Evolutionary conservation across 257 asterid genomes (phyloP).

Genomic region (Solanum dulcamara): DNA sequence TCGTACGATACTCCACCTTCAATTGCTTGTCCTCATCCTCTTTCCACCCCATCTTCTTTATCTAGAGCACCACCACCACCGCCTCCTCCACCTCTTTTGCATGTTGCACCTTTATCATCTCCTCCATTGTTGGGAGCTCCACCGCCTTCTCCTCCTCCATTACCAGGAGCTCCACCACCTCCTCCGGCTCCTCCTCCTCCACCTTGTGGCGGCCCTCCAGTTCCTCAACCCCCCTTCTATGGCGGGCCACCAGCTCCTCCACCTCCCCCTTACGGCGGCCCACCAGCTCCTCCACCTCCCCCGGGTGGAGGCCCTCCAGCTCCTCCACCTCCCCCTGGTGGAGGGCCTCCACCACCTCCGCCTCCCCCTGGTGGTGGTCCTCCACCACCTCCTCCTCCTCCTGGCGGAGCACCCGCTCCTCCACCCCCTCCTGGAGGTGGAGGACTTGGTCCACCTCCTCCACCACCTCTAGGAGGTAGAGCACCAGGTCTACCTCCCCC

Average conservation of each 20-base stretch:
- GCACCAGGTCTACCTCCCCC: neutral
- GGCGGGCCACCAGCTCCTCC: neutral
- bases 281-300: neutral
- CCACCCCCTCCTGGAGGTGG: conserved; percentile 16
- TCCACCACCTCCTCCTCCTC: conserved; percentile 22
- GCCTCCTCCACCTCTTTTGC: neutral
- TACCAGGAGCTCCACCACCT: neutral
- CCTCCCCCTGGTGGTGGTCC: conserved; percentile 2
- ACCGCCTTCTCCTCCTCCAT: neutral
- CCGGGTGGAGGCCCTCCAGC: neutral
- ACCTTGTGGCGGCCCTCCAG: neutral
- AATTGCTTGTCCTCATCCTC: neutral
- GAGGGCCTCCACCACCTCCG: neutral
- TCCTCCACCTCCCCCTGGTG: neutral
- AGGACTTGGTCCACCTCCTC: conserved; percentile 5
- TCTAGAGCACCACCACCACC: neutral
- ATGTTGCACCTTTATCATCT: neutral
- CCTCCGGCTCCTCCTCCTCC: neutral
- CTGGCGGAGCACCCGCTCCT: conserved; percentile 13
- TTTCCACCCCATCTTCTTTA: neutral
- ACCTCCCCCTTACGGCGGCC: rapidly evolving
- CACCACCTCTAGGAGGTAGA: conserved; percentile 9
- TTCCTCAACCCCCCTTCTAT: neutral
- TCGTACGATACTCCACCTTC: neutral
- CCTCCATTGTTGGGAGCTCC: neutral